Evolutionary conservation across 2,329 filamentous ascomycete species (phyloP).

Genomic region (Colletotrichum abscissum): DNA sequence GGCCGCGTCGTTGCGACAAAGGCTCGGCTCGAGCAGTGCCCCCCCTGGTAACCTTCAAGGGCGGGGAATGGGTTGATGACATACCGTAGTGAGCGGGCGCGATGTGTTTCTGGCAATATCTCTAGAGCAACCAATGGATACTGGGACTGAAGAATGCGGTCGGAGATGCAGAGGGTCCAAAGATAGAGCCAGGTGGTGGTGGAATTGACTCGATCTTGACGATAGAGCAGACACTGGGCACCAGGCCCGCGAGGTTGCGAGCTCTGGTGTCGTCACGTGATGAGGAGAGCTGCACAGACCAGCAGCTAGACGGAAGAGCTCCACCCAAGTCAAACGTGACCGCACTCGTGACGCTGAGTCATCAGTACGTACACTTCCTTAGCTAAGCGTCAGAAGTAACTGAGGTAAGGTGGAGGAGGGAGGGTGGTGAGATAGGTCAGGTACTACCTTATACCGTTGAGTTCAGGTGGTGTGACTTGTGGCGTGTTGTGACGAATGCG

Average conservation of each 20-base stretch:
- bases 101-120: constrained; percentile 42
- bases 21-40: constrained; percentile 16
- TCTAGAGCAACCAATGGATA: constrained; percentile 52
- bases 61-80: constrained; percentile 36
- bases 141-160: constrained; percentile 51
- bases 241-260: constrained; percentile 35
- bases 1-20: constrained; percentile 30
- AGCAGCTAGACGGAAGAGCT: neutral
- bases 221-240: constrained; percentile 32
- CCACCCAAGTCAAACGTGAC: constrained; percentile 12
- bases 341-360: neutral
- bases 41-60: constrained; percentile 21
- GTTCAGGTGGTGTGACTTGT: neutral
- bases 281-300: neutral
- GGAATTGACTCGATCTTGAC: constrained; percentile 34
- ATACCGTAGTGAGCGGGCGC: constrained; percentile 50
- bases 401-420: neutral
- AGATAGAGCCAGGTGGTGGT: constrained; percentile 32
- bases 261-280: constrained; percentile 38
- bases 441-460: neutral
- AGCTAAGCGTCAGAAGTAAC: neutral
- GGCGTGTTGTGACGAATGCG: neutral
- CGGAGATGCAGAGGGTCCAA: constrained; percentile 44
- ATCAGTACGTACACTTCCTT: neutral
- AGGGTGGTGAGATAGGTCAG: neutral